Evolutionary conservation across 345 rosid genomes (phyloP), one percentile per base, ranked within the genome.

Genomic region (Acer negundo): DNA sequence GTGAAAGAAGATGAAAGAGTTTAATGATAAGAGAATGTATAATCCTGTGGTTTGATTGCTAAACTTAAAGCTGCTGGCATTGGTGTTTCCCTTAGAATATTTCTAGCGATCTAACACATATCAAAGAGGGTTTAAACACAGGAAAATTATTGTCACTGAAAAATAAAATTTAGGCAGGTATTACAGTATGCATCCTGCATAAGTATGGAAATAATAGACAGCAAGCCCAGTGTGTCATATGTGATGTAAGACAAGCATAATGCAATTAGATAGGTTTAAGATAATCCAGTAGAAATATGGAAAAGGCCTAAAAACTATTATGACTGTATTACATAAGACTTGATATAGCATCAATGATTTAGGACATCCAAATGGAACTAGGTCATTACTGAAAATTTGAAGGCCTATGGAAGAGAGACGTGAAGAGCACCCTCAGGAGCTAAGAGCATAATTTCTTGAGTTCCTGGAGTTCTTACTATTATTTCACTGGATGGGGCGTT

Each of bases 181-280:
- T 19, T 10, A 67, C 44, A 17, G 46, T 46, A 19, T 10, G 62
- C 70, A 28, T 74, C 62, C 62, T 19, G 38, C 20, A 64, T 49
- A 74, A 19, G 59, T 26, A 74, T 11, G 46, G 62, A 28, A 46
- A 74, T 61, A 64, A 74, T 28, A 47, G 62, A 67, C 26, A 40
- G 46, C 20, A 62, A 74, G 42, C 70, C 12, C 28, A 73, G n/a
- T 44, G 19, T 10, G 12, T 10, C 58, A 10, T 3, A 44, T 12
- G 10, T 9, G n/a, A 62, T 28, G 47, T 3, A 63, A n/a, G 12
- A 47, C 23, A 47, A 64, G 23, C 35, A 17, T 6, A 22, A 22
- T 17, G 19, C 6, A 26, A 62, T 22, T 28, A 31, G 51, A 46
- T 42, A 17, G 10, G 10, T 62, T 46, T 62, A 16, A 4, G 10